Conservation (phyloP, 2,329 filamentous ascomycete species). For the Aureobasidium subglaciale region DNA sequence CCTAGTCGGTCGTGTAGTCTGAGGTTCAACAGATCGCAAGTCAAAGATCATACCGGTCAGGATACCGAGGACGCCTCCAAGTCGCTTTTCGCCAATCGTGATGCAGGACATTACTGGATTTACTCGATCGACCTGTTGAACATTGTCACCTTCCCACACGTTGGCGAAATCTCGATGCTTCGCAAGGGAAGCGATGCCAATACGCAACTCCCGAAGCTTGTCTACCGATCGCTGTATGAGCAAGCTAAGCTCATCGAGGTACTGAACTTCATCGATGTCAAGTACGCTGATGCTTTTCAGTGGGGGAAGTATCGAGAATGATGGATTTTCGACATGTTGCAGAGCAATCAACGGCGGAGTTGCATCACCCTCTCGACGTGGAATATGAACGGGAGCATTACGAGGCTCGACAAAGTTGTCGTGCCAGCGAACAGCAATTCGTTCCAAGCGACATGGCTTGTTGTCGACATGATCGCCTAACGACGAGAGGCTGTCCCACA, state of each 20-base stretch:
- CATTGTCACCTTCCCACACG: conserved; percentile 55
- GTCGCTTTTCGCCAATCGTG: conserved; percentile 53
- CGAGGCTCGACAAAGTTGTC: conserved; percentile 54
- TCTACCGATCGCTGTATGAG: conserved; percentile 64
- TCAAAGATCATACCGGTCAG: conserved; percentile 62
- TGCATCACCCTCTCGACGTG: conserved; percentile 30
- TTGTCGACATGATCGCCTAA: conserved; percentile 55
- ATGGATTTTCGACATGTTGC: conserved; percentile 65
- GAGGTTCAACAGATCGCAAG: conserved; percentile 27
- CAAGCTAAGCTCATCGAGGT: conserved; percentile 74
- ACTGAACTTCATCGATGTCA: conserved; percentile 75
- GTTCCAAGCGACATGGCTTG: conserved; percentile 60
- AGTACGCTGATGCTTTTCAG: conserved; percentile 69
- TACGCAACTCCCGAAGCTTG: conserved; percentile 61
- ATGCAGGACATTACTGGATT: conserved; percentile 39
- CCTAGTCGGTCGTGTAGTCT: neutral
- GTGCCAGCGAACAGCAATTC: conserved; percentile 77
- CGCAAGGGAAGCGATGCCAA: conserved; percentile 59
- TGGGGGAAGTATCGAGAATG: conserved; percentile 69
- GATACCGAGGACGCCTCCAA: conserved; percentile 63
- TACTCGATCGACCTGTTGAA: conserved; percentile 59
- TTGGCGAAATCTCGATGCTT: conserved; percentile 50
- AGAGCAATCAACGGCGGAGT: conserved; percentile 31
- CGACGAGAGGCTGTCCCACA: conserved; percentile 71
- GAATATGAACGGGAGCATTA: conserved; percentile 21